Conservation (phyloP, 2,329 filamentous ascomycete species). For the Trichophyton schoenleinii region DNA sequence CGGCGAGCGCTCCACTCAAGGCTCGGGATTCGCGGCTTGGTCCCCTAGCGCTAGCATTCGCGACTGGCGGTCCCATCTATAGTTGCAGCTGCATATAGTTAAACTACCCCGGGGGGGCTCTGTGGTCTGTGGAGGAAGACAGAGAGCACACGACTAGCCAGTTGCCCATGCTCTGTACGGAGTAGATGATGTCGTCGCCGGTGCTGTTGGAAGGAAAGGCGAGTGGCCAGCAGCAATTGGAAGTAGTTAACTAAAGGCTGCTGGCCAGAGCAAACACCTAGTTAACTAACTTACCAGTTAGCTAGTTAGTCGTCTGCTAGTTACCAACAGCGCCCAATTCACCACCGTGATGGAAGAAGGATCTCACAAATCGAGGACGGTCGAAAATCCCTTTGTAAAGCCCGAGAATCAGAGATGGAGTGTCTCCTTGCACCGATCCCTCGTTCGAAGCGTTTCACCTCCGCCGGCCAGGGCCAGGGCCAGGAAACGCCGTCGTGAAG, state of each 20-base stretch:
- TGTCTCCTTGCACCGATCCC: constrained; percentile 2
- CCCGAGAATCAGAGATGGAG: constrained; percentile 7
- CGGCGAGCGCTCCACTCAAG: not conserved
- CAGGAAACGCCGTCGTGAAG: not conserved
- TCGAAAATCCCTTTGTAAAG: constrained; percentile 6
- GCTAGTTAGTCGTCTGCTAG: too few relatives aligned
- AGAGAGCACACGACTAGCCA: not conserved
- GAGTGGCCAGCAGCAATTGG: not conserved
- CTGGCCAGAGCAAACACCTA: not conserved
- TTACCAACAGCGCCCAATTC: not conserved
- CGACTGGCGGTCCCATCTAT: not conserved
- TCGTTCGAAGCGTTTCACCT: constrained; percentile 21
- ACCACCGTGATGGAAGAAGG: not conserved
- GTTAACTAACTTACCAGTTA: too few relatives aligned
- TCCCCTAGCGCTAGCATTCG: not conserved
- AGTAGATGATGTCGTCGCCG: too few relatives aligned
- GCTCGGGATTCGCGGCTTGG: not conserved
- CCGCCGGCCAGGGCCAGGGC: constrained; percentile 15
- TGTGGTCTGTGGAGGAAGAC: not conserved
- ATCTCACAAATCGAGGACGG: not conserved
- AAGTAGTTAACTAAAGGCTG: not conserved
- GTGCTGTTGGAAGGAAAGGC: not conserved
- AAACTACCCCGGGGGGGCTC: not conserved
- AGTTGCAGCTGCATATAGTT: not conserved
- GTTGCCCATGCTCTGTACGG: too few relatives aligned